A percentile compares a stretch with the other conserved stretches of the same genome.
phyloP scores from a whole-genome alignment of 177 flowering plant species.

The Vitis hybrid region DNA sequence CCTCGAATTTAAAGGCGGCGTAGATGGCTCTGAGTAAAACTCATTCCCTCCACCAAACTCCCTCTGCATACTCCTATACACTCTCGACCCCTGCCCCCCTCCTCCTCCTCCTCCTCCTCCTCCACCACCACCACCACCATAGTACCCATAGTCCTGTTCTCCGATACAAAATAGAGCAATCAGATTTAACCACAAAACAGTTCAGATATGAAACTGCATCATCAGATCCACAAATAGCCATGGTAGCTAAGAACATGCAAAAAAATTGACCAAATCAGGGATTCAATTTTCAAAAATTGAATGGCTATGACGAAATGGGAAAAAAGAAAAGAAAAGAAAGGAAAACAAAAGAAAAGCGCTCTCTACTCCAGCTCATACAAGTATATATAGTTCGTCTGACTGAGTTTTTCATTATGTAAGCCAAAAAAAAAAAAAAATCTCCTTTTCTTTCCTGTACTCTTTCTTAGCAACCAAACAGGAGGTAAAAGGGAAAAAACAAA shows the following conservation, averaged over 20 bases:
- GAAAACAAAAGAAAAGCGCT: neutral
- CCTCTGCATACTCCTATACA: constrained; percentile 53
- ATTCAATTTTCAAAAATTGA: neutral
- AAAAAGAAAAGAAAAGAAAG: neutral
- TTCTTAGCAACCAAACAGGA: neutral
- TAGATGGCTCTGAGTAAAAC: constrained; percentile 57
- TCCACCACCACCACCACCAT: constrained; percentile 49
- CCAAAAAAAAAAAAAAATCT: neutral
- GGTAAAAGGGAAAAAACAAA: neutral
- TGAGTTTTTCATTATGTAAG: neutral
- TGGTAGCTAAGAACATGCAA: too few relatives aligned
- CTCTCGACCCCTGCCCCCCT: constrained; percentile 42
- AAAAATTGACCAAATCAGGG: too few relatives aligned
- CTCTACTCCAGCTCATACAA: neutral
- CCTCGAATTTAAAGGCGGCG: constrained; percentile 50
- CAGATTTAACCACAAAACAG: constrained; percentile 13
- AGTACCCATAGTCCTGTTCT: constrained; percentile 58
- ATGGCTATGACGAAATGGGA: neutral
- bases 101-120: constrained; percentile 25
- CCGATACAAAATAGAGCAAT: neutral
- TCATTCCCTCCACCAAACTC: constrained; percentile 56
- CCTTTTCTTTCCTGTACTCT: neutral
- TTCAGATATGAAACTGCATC: neutral
- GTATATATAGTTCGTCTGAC: too few relatives aligned
- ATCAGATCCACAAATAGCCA: neutral